Base-by-base conservation (phyloP, 257 asterid species). In the Przewalskia tangutica region DNA sequence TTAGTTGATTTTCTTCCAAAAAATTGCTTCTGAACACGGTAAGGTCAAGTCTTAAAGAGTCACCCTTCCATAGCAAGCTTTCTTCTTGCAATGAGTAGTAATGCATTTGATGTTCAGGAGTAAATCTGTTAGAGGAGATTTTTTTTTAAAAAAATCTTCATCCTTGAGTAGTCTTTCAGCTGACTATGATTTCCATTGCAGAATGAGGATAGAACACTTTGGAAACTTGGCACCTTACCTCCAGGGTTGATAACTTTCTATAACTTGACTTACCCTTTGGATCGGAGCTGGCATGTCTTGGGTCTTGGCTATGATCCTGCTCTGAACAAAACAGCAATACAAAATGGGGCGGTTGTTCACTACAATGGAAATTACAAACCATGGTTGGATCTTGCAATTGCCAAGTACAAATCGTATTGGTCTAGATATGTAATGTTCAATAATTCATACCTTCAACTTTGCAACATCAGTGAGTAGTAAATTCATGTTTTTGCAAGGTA, bases 261-360 rank as follows among this genome's bases (percentile, higher is more conserved):
- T 87, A 95, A 93, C 91, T 80, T 95, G 87, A 95, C 98, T 2
- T 81, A 88, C 84, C 98, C 98, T 56, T 89, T 95, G 89, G 97
- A 91, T 42, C 90, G 95, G 86, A 85, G 90, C 84, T 93, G 99
- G 99, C 98, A 95, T 83, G 99, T 91, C 18, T 87, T 95, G 90
- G 99, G 98, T 60, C 88, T 95, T 83, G 99, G 99, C n/a, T 95
- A 93, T 55, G 99, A 95, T 88, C 97, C 97, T 20, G 97, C 99
- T 82, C 93, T 95, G 18, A 92, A 93, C 90, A 89, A 89, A 85
- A 91, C 97, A 34, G 97, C 86, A 76, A 93, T 95, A 76, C 93
- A 92, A 67, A 91, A 90, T 53, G 98, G 96, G 63, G 98, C 95
- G 10, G 99, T 95, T 40, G 94, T 95, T 77, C 99, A 95, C 83